These are phyloP conservation scores for Scheffersomyces insectosa DNA, from an alignment of 1,139 yeast species.

Conservation along the genomic window DNA sequence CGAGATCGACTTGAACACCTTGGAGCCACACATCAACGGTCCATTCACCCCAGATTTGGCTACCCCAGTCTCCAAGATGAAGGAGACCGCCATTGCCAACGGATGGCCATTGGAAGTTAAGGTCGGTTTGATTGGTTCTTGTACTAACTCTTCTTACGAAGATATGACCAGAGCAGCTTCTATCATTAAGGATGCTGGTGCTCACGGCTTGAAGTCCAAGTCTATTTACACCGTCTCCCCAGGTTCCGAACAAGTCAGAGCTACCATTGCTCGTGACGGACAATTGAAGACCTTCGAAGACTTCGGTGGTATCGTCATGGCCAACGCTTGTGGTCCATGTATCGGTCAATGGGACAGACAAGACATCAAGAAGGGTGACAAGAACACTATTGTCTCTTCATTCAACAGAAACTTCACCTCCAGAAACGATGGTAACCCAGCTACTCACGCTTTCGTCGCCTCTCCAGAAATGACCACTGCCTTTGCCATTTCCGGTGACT, in stretches of 20 bases:
- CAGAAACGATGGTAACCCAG: constrained; percentile 99
- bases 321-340: constrained; percentile 99
- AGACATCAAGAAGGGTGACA: constrained; percentile 96
- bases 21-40: constrained; percentile 98
- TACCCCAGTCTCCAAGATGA: constrained; percentile 92
- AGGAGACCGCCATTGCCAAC: constrained; percentile 81
- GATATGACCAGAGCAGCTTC: constrained; percentile 98
- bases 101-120: constrained; percentile 94
- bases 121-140: constrained; percentile 97
- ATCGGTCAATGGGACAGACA: constrained; percentile 99
- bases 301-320: constrained; percentile 93
- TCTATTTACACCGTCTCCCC: constrained; percentile 93
- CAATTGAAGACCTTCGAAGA: constrained; percentile 86
- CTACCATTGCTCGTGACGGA: constrained; percentile 97
- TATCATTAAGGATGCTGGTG: constrained; percentile 85
- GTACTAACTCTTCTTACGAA: constrained; percentile 99
- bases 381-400: constrained; percentile 96
- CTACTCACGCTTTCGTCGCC: constrained; percentile 96
- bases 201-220: constrained; percentile 90
- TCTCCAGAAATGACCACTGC: constrained; percentile 98
- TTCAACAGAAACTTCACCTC: constrained; percentile 99
- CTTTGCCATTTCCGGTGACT: constrained; percentile 94
- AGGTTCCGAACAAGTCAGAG: constrained; percentile 99
- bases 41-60: constrained; percentile 99
- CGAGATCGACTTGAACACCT: constrained; percentile 90